Conservation (phyloP, 2,329 filamentous ascomycete genomes). For the Penicillium sp. region DNA sequence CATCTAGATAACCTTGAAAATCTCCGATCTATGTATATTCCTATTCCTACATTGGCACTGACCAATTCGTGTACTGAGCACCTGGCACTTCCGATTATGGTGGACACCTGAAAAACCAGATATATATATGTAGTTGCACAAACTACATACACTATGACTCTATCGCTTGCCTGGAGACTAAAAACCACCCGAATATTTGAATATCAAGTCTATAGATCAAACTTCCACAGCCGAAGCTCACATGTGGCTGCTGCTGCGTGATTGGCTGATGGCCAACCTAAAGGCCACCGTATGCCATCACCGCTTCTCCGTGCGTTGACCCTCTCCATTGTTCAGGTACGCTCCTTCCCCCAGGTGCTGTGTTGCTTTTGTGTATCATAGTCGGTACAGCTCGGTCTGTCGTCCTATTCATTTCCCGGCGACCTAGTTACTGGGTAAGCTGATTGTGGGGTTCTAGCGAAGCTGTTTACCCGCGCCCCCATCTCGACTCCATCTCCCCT, state of each 20-base stretch:
- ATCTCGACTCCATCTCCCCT: constrained; percentile 12
- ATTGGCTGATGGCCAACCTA: constrained; percentile 33
- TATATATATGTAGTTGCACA: not conserved
- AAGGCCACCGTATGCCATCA: constrained; percentile 40
- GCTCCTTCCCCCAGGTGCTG: not conserved
- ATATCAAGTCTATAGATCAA: not conserved
- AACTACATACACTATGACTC: not conserved
- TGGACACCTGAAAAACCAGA: too few relatives aligned
- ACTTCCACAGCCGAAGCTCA: not conserved
- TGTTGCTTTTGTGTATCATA: not conserved
- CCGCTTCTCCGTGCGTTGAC: constrained; percentile 20
- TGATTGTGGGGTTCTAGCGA: constrained; percentile 26
- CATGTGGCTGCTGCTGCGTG: constrained; percentile 21
- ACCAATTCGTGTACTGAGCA: not conserved
- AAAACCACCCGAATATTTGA: too few relatives aligned
- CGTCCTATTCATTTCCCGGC: not conserved
- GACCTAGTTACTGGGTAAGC: constrained; percentile 1
- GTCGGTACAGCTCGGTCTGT: not conserved
- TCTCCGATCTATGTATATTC: not conserved
- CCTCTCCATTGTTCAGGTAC: constrained; percentile 11
- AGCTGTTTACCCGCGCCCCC: constrained; percentile 24
- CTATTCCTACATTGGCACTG: not conserved
- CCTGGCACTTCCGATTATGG: too few relatives aligned
- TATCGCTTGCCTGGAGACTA: not conserved
- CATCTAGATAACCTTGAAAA: not conserved